phyloP scores from a whole-genome alignment of 306 rosid genomes.

The Arachis stenosperma region DNA sequence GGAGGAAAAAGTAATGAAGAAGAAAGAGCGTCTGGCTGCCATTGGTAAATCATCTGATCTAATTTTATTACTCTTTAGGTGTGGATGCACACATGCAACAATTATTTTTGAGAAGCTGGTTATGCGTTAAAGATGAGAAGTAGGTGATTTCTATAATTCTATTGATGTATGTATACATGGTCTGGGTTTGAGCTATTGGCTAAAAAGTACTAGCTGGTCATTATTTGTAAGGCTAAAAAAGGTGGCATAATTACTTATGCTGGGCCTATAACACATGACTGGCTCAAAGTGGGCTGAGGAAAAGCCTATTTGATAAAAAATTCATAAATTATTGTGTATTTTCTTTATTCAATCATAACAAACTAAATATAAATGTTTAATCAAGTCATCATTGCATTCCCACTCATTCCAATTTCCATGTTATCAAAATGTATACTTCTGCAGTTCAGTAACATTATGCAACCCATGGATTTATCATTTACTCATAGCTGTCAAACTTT shows the following conservation, averaged over 20 bases:
- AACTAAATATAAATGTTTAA: neutral
- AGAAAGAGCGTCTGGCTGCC: constrained; percentile 96
- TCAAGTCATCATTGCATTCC: neutral
- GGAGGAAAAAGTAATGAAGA: constrained; percentile 84
- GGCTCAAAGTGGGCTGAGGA: neutral
- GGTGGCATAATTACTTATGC: neutral
- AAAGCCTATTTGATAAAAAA: neutral
- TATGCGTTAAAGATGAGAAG: constrained; percentile 19
- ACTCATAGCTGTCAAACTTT: constrained; percentile 41
- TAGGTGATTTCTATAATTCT: neutral
- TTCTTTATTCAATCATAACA: neutral
- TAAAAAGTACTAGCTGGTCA: neutral
- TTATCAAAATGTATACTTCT: neutral
- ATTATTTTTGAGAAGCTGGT: constrained; percentile 31
- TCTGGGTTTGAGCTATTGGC: constrained; percentile 12
- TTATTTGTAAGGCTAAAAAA: constrained; percentile 3
- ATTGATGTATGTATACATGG: constrained; percentile 8
- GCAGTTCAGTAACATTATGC: constrained; percentile 34
- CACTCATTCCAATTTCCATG: constrained; percentile 17
- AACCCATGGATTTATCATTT: constrained; percentile 27
- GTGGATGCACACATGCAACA: constrained; percentile 31
- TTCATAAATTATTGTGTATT: neutral
- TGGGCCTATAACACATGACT: neutral
- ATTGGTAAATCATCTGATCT: constrained; percentile 70
- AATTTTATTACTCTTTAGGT: constrained; percentile 19